A percentile compares a stretch with the other conserved stretches of the same genome.
These are phyloP conservation scores for Oryza brachyantha DNA, from an alignment of 176 grass and related monocot genomes.

Conservation along the genomic window DNA sequence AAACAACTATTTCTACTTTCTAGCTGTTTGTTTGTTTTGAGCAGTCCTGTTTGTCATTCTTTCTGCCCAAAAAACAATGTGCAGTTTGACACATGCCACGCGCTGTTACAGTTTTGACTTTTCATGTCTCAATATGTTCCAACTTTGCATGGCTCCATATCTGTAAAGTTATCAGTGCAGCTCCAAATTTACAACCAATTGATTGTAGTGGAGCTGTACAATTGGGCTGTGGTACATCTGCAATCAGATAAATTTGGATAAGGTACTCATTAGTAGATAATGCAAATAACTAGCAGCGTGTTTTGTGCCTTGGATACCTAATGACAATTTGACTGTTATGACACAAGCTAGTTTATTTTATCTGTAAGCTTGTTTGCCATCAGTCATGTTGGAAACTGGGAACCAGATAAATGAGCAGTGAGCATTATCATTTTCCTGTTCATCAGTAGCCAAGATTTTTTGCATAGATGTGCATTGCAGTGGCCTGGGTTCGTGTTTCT, in stretches of 20 bases:
- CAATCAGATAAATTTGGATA: slow-evolving; percentile 7
- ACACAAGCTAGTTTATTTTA: neutral
- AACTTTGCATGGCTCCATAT: neutral
- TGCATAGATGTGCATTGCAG: neutral
- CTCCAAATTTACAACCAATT: neutral
- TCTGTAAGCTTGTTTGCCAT: neutral
- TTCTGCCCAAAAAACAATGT: slow-evolving; percentile 2
- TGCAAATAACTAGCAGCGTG: neutral
- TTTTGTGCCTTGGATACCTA: neutral
- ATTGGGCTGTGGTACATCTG: neutral
- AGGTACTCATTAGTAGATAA: neutral
- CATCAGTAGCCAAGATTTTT: neutral
- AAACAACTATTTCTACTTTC: neutral
- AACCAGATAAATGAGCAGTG: neutral
- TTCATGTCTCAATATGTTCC: neutral
- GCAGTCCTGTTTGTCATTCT: slow-evolving; percentile 20
- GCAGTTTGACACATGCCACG: neutral
- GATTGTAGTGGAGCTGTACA: neutral
- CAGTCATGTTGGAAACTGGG: neutral
- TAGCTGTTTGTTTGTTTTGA: neutral
- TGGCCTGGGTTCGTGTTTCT: neutral
- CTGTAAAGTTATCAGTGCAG: neutral
- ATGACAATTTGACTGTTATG: neutral
- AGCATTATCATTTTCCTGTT: neutral
- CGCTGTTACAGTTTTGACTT: neutral